Percentiles rank a stretch among this genome's conserved stretches.
Evolutionary conservation across 2,329 filamentous ascomycete genomes (phyloP).

Genomic region (Xylaria digitata): DNA sequence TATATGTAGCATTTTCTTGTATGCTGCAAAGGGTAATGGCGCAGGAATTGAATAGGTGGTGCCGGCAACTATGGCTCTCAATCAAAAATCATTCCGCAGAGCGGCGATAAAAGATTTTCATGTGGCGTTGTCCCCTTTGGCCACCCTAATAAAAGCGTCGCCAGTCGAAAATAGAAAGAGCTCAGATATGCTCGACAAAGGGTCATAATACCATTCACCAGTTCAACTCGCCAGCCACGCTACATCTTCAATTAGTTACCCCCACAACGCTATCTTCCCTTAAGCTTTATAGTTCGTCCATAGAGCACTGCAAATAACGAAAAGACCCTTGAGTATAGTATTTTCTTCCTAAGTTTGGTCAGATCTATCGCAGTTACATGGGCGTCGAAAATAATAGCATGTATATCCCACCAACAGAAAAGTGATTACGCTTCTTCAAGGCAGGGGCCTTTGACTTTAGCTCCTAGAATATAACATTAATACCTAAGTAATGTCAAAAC

Average conservation of each 20-base stretch:
- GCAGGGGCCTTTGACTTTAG: neutral
- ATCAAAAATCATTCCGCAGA: neutral
- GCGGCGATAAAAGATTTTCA: neutral
- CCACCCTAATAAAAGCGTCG: neutral
- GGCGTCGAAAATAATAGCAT: neutral
- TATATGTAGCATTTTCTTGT: neutral
- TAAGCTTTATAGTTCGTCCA: neutral
- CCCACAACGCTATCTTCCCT: neutral
- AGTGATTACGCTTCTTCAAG: neutral
- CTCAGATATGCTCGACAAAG: neutral
- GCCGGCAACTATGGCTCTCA: neutral
- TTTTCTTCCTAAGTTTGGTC: neutral
- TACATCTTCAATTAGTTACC: neutral
- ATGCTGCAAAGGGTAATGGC: neutral
- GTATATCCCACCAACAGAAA: neutral
- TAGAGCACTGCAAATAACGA: neutral
- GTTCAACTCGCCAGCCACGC: neutral
- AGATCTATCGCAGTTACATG: neutral
- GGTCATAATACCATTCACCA: neutral
- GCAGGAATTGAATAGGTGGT: neutral
- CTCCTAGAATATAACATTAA: neutral
- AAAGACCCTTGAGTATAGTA: neutral
- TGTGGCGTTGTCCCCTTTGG: neutral
- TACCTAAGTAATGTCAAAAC: too few relatives aligned
- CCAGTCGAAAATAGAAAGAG: neutral